A percentile compares a stretch with the other conserved stretches of the same genome.
Conservation (phyloP, 306 rosid species). For the Coriaria nepalensis region DNA sequence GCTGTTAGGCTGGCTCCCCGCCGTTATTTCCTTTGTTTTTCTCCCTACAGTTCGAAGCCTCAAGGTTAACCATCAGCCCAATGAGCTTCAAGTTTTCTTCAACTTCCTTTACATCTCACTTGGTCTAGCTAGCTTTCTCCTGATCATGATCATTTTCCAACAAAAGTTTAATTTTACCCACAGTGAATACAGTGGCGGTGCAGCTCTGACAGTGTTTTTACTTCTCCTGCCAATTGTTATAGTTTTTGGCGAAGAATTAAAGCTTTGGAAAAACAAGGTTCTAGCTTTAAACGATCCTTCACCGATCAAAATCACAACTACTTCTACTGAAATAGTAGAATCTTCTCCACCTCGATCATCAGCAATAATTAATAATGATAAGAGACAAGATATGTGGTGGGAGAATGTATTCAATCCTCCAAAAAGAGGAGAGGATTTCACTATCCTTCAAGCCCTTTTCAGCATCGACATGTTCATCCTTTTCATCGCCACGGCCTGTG, state of each 20-base stretch:
- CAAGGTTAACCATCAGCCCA: conserved; percentile 19
- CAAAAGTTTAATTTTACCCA: conserved; percentile 20
- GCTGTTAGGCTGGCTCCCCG: conserved; percentile 62
- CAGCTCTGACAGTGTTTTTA: conserved; percentile 29
- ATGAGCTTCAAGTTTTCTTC: conserved; percentile 45
- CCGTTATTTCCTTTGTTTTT: conserved; percentile 42
- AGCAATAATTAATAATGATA: background rate
- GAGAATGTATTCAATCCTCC: conserved; percentile 33
- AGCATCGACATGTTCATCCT: conserved; percentile 46
- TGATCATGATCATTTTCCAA: conserved; percentile 38
- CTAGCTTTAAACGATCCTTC: conserved; percentile 1
- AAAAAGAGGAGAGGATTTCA: conserved; percentile 38
- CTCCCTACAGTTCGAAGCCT: conserved; percentile 36
- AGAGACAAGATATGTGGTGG: conserved; percentile 28
- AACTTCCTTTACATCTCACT: conserved; percentile 48
- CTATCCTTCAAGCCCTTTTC: conserved; percentile 51
- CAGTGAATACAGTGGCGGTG: conserved; percentile 33
- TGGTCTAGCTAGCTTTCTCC: conserved; percentile 45
- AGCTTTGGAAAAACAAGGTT: conserved; percentile 12
- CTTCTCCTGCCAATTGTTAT: conserved; percentile 45
- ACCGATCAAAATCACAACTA: conserved; percentile 5
- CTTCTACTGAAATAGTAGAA: background rate
- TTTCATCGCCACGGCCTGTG: conserved; percentile 35
- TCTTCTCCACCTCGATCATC: background rate
- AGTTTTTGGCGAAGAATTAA: conserved; percentile 32